A percentile compares a stretch with the other conserved stretches of the same genome.
Conservation (phyloP, 257 asterid species). For the Solanum stenotomum region DNA sequence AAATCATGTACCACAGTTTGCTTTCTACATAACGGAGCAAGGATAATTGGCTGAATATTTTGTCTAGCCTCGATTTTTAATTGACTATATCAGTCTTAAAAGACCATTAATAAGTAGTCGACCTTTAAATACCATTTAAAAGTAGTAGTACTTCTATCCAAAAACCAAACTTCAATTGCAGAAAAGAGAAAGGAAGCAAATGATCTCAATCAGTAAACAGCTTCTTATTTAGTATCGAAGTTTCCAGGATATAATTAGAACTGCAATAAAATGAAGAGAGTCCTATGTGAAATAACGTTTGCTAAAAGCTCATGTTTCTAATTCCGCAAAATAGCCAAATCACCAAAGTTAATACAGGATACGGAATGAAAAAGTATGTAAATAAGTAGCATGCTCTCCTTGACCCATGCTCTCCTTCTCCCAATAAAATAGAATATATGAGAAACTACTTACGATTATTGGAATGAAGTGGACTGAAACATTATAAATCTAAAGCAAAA, state of each 20-base stretch:
- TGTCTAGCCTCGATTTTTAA: neutral
- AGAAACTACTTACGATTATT: neutral
- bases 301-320: neutral
- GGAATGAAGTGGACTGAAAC: fast-evolving
- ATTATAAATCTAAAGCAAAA: neutral
- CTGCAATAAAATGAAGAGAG: neutral
- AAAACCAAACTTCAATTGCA: neutral
- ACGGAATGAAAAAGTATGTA: neutral
- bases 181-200: neutral
- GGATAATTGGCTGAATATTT: neutral
- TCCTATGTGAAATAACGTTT: neutral
- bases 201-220: neutral
- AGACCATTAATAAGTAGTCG: neutral
- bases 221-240: neutral
- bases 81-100: neutral
- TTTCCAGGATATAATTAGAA: neutral
- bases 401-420: neutral
- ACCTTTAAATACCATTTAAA: neutral
- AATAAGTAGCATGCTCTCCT: neutral
- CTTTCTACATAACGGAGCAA: neutral
- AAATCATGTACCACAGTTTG: neutral
- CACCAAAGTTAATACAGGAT: neutral
- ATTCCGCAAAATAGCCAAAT: neutral
- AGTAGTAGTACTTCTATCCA: neutral
- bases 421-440: neutral